phyloP scores from a whole-genome alignment of 495 filamentous ascomycete species.

The Apodospora peruviana region DNA sequence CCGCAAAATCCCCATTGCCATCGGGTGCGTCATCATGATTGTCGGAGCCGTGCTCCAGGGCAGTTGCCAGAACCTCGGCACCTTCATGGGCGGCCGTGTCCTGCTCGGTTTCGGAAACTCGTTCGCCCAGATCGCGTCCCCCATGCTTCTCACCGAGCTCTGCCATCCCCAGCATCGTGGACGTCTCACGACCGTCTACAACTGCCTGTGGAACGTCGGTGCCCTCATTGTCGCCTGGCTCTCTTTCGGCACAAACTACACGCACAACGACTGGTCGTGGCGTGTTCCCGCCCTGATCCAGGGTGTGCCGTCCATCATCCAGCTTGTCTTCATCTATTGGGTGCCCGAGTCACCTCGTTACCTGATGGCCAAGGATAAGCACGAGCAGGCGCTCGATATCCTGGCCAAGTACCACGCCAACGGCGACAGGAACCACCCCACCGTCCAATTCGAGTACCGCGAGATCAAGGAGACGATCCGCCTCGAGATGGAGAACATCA shows the following conservation, averaged over 20 bases:
- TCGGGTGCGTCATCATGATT: conserved; percentile 61
- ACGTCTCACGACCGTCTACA: conserved; percentile 60
- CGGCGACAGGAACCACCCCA: conserved; percentile 48
- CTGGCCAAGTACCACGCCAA: conserved; percentile 55
- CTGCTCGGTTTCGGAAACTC: conserved; percentile 56
- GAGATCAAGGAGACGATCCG: conserved; percentile 55
- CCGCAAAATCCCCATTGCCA: conserved; percentile 54
- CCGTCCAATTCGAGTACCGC: conserved; percentile 55
- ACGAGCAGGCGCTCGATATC: conserved; percentile 55
- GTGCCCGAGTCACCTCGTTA: conserved; percentile 58
- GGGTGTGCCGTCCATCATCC: conserved; percentile 46
- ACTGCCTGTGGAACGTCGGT: conserved; percentile 58
- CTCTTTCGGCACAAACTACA: conserved; percentile 44
- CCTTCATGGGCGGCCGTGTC: conserved; percentile 39
- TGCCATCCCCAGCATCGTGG: conserved; percentile 63
- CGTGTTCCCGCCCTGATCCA: conserved; percentile 51
- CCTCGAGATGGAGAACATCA: conserved; percentile 41
- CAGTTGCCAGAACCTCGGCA: conserved; percentile 38
- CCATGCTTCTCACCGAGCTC: conserved; percentile 60
- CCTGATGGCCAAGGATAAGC: conserved; percentile 59
- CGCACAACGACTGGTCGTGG: conserved; percentile 49
- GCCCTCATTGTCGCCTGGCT: conserved; percentile 49
- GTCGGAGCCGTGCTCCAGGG: conserved; percentile 54
- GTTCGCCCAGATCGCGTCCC: conserved; percentile 55
- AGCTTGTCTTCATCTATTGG: conserved; percentile 48